These are phyloP conservation scores for Aspergillus nomiae DNA, from an alignment of 2,329 filamentous ascomycete species.

Conservation along the genomic window DNA sequence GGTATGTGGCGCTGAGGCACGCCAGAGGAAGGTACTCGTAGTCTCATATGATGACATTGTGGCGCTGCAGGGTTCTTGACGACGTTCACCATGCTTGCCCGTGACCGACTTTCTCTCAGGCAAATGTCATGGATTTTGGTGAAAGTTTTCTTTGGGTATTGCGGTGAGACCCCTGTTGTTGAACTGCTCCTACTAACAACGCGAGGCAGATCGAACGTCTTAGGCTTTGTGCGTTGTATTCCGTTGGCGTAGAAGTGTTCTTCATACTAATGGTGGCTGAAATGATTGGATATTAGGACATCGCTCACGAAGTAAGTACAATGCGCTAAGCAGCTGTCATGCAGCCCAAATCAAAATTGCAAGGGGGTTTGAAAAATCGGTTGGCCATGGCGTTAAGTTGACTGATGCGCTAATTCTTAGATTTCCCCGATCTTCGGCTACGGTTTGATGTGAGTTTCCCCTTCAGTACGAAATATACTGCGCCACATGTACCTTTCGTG, in stretches of 20 bases:
- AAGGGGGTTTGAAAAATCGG: slow-evolving; percentile 33
- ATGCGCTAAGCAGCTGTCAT: slow-evolving; percentile 32
- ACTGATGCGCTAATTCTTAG: slow-evolving; percentile 41
- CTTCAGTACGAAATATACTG: slow-evolving; percentile 16
- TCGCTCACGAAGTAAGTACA: slow-evolving; percentile 40
- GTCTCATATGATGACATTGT: slow-evolving; percentile 11
- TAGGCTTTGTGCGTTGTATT: slow-evolving; percentile 58
- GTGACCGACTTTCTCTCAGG: slow-evolving; percentile 56
- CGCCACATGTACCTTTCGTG: slow-evolving; percentile 24
- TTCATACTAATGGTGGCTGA: slow-evolving; percentile 39
- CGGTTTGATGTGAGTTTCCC: slow-evolving; percentile 39
- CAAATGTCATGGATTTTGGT: slow-evolving; percentile 63
- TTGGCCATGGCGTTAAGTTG: slow-evolving; percentile 42
- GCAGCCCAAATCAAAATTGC: slow-evolving; percentile 30
- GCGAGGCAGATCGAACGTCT: slow-evolving; percentile 51
- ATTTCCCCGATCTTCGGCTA: slow-evolving; percentile 45
- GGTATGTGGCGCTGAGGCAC: slow-evolving; percentile 46
- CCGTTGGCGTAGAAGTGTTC: slow-evolving; percentile 15
- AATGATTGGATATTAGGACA: slow-evolving; percentile 44
- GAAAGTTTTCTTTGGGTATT: slow-evolving; percentile 64
- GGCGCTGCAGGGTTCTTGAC: slow-evolving; percentile 70
- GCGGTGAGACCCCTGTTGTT: slow-evolving; percentile 26
- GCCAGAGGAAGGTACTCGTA: slow-evolving; percentile 3
- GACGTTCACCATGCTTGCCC: slow-evolving; percentile 66
- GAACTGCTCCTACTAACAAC: slow-evolving; percentile 27